Percentiles rank a stretch among this genome's conserved stretches.
phyloP scores from a whole-genome alignment of 257 asterid species.

The Solanum etuberosum region DNA sequence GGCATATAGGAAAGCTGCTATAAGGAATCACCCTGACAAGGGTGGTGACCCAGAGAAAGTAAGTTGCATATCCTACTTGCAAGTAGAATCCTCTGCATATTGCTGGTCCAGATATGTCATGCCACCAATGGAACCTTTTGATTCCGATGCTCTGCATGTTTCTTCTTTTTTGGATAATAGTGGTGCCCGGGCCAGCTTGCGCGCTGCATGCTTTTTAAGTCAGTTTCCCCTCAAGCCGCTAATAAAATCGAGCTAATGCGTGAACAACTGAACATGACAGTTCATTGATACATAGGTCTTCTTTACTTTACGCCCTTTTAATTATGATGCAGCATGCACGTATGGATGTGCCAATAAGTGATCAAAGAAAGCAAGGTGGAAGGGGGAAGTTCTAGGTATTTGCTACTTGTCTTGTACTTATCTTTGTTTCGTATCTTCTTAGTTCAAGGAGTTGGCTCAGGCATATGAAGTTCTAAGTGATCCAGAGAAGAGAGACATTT shows the following conservation, averaged over 20 bases:
- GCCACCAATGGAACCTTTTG: not conserved
- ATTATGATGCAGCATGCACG: not conserved
- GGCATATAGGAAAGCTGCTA: constrained; percentile 45
- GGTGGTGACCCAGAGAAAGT: constrained; percentile 59
- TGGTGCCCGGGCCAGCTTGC: not conserved
- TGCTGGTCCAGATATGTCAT: not conserved
- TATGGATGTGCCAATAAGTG: not conserved
- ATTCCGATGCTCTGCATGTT: not conserved
- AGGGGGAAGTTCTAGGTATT: not conserved
- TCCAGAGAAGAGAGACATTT: constrained; percentile 36
- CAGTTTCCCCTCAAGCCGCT: not conserved
- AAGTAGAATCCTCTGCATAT: not conserved
- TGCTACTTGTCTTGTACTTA: not conserved
- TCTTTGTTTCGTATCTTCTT: not conserved
- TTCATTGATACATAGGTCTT: not conserved
- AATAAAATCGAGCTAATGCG: not conserved
- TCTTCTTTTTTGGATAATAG: not conserved
- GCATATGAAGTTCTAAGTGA: constrained; percentile 47
- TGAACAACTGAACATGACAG: not conserved
- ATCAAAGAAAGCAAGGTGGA: not conserved
- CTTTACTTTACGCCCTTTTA: not conserved
- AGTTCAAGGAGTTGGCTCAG: constrained; percentile 52
- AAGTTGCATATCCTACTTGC: not conserved
- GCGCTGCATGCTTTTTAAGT: not conserved
- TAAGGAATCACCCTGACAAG: constrained; percentile 49